A percentile compares a stretch with the other conserved stretches of the same genome.
Evolutionary conservation across 2,329 filamentous ascomycete genomes (phyloP).

Genomic region (Botrytis deweyae): DNA sequence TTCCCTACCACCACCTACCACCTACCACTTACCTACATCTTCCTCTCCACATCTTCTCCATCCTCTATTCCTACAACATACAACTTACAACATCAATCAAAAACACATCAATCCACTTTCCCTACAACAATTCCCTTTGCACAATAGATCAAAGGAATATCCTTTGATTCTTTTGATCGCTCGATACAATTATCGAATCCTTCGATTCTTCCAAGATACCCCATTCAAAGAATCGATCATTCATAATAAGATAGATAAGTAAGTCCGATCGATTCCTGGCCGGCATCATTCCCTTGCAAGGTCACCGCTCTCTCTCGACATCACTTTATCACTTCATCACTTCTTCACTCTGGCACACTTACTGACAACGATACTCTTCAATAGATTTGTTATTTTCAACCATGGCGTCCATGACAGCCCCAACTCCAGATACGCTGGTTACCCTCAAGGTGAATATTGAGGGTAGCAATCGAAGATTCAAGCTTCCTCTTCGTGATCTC

Average conservation of each 20-base stretch:
- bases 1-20: too few species aligned
- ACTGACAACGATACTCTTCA: background rate
- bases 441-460: constrained; percentile 82
- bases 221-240: background rate
- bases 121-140: background rate
- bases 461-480: constrained; percentile 76
- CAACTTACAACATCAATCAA: background rate
- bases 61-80: background rate
- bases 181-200: background rate
- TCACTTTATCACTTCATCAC: background rate
- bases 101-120: background rate
- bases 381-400: constrained; percentile 21
- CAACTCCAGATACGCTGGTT: constrained; percentile 67
- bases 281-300: background rate
- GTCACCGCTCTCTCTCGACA: background rate
- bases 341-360: background rate
- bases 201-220: constrained; percentile 2
- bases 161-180: background rate
- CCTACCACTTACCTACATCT: background rate
- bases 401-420: constrained; percentile 38
- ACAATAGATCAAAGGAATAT: background rate
- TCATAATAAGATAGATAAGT: background rate
- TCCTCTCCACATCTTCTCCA: background rate
- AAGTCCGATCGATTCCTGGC: background rate
- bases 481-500: constrained; percentile 84